Conservation (phyloP, 202 grass and related monocot genomes). For the Setaria viridis region DNA sequence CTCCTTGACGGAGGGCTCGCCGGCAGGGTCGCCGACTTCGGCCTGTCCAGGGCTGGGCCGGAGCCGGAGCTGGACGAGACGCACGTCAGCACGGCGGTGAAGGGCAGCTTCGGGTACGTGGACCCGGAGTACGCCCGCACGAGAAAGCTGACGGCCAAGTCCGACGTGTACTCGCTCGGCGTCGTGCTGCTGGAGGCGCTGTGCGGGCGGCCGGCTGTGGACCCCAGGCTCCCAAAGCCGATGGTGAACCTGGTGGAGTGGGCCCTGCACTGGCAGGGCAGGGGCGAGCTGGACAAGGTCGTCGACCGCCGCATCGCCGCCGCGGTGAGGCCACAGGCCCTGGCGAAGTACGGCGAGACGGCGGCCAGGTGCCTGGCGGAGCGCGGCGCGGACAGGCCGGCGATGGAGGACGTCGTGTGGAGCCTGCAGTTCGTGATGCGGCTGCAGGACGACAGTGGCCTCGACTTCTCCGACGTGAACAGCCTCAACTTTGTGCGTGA, state of each 20-base stretch:
- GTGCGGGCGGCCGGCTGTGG: conserved; percentile 55
- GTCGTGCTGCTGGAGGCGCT: conserved; percentile 68
- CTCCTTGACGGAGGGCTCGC: conserved; percentile 52
- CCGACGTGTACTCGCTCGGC: conserved; percentile 67
- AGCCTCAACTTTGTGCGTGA: conserved; percentile 39
- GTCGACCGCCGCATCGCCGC: conserved; percentile 60
- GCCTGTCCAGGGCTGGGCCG: conserved; percentile 55
- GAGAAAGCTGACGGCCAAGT: conserved; percentile 57
- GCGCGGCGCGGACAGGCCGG: conserved; percentile 55
- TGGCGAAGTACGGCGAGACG: conserved; percentile 71
- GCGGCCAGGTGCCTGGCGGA: conserved; percentile 68
- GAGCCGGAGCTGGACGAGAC: conserved; percentile 66
- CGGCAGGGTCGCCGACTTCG: conserved; percentile 68
- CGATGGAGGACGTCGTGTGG: conserved; percentile 90
- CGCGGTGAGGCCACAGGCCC: conserved; percentile 44
- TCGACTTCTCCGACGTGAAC: conserved; percentile 46
- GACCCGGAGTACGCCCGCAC: conserved; percentile 72
- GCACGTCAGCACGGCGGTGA: conserved; percentile 79
- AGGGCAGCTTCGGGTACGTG: conserved; percentile 87
- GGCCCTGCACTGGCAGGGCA: conserved; percentile 59
- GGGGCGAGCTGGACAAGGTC: conserved; percentile 58
- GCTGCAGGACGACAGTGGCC: conserved; percentile 55
- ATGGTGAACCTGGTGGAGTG: conserved; percentile 60
- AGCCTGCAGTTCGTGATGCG: conserved; percentile 69
- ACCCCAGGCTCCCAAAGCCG: conserved; percentile 51